phyloP scores from a whole-genome alignment of 1,139 yeast species.

The Saccharomyces hybrid region DNA sequence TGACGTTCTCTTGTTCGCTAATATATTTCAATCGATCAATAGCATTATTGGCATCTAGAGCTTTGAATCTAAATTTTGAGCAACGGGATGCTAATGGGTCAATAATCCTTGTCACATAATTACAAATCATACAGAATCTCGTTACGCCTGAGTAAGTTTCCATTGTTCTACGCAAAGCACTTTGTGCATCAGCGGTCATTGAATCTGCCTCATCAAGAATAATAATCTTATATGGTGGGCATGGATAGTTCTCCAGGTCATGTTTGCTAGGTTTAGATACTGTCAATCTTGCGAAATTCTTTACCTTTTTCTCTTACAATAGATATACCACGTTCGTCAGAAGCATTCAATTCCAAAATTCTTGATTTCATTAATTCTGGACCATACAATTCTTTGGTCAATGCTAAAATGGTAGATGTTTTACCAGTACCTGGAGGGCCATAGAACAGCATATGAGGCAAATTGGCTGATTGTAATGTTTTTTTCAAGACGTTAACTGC shows the following conservation, averaged over 20 bases:
- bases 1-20: slow-evolving; percentile 42
- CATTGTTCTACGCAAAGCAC: slow-evolving; percentile 93
- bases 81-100: slow-evolving; percentile 96
- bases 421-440: slow-evolving; percentile 99
- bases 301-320: slow-evolving; percentile 88
- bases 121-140: slow-evolving; percentile 87
- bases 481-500: slow-evolving; percentile 79
- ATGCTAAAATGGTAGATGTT: slow-evolving; percentile 83
- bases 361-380: slow-evolving; percentile 63
- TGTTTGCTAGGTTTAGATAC: slow-evolving; percentile 72
- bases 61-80: slow-evolving; percentile 84
- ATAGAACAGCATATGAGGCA: slow-evolving; percentile 92
- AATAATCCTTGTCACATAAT: slow-evolving; percentile 89
- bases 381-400: slow-evolving; percentile 78
- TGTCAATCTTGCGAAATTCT: slow-evolving; percentile 81
- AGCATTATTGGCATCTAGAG: slow-evolving; percentile 66
- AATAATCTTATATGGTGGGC: slow-evolving; percentile 84
- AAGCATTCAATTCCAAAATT: slow-evolving; percentile 87
- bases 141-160: slow-evolving; percentile 88
- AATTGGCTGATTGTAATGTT: slow-evolving; percentile 68
- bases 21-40: slow-evolving; percentile 57
- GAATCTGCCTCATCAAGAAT: slow-evolving; percentile 94
- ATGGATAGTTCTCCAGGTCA: slow-evolving; percentile 68
- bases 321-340: slow-evolving; percentile 92
- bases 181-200: slow-evolving; percentile 97